Percentiles rank a stretch among this genome's conserved stretches.
Conservation (phyloP, 176 grass and related monocot species). For the Guadua angustifolia region DNA sequence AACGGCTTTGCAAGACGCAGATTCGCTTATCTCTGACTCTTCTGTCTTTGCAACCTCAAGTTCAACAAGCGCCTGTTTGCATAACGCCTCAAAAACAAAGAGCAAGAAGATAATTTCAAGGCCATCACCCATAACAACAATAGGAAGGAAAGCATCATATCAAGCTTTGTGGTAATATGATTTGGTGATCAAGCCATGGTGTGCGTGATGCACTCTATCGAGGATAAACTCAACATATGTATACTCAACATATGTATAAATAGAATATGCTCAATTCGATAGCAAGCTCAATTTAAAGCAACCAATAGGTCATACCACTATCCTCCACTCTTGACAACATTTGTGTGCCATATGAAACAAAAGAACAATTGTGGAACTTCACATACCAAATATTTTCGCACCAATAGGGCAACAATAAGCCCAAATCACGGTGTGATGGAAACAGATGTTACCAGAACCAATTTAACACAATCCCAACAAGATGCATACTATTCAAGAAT, state of each 20-base stretch:
- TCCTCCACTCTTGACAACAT: conserved; percentile 1
- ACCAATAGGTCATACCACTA: neutral
- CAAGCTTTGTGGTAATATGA: conserved; percentile 16
- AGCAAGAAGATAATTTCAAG: conserved; percentile 14
- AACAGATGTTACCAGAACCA: neutral
- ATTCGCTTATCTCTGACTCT: conserved; percentile 77
- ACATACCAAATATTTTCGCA: neutral
- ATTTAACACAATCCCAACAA: neutral
- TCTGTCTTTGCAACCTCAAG: conserved; percentile 83
- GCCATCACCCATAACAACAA: conserved; percentile 10
- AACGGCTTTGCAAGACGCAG: conserved; percentile 81
- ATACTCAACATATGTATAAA: too few relatives aligned
- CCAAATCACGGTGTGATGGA: neutral
- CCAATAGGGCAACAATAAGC: neutral
- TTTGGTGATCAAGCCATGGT: neutral
- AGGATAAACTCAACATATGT: conserved; percentile 17
- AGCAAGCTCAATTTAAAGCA: conserved; percentile 11
- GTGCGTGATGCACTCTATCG: neutral
- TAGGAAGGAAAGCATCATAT: neutral
- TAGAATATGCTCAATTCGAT: too few relatives aligned
- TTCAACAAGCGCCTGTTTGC: conserved; percentile 86
- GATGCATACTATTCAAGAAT: neutral
- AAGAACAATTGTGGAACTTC: neutral
- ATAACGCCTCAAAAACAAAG: conserved; percentile 71
- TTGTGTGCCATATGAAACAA: neutral